phyloP scores from a whole-genome alignment of 1,139 yeast genomes.

The Zygosaccharomyces pseudobailii region DNA sequence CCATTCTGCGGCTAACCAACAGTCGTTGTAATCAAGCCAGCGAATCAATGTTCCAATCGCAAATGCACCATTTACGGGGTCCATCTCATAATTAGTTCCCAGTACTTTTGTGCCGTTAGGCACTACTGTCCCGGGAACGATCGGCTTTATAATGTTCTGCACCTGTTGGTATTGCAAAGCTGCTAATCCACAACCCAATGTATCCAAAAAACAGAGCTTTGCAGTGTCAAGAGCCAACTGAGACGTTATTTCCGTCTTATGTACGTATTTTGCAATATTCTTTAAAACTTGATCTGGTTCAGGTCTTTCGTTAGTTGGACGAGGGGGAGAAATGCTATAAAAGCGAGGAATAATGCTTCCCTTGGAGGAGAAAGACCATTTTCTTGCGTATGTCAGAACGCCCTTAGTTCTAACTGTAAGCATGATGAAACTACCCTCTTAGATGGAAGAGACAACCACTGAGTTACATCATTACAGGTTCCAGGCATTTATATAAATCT shows the following conservation, averaged over 20 bases:
- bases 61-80: slow-evolving; percentile 56
- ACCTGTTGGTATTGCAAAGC: slow-evolving; percentile 52
- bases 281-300: slow-evolving; percentile 45
- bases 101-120: slow-evolving; percentile 52
- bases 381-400: not conserved
- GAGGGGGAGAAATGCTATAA: not conserved
- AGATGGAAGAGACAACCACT: not conserved
- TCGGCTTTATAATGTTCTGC: slow-evolving; percentile 46
- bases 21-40: slow-evolving; percentile 58
- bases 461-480: not conserved
- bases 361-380: not conserved
- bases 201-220: slow-evolving; percentile 48
- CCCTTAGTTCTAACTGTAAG: not conserved
- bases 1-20: slow-evolving; percentile 66
- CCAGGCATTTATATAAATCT: not conserved
- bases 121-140: slow-evolving; percentile 50
- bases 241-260: slow-evolving; percentile 43
- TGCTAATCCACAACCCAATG: slow-evolving; percentile 58
- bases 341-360: not conserved
- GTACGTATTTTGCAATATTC: slow-evolving; percentile 50
- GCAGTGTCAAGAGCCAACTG: slow-evolving; percentile 50
- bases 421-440: not conserved
- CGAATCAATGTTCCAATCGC: slow-evolving; percentile 52
- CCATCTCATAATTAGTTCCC: slow-evolving; percentile 48
- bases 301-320: slow-evolving; percentile 36